Base-by-base conservation (phyloP, 257 asterid species). In the Cordia subcordata region DNA sequence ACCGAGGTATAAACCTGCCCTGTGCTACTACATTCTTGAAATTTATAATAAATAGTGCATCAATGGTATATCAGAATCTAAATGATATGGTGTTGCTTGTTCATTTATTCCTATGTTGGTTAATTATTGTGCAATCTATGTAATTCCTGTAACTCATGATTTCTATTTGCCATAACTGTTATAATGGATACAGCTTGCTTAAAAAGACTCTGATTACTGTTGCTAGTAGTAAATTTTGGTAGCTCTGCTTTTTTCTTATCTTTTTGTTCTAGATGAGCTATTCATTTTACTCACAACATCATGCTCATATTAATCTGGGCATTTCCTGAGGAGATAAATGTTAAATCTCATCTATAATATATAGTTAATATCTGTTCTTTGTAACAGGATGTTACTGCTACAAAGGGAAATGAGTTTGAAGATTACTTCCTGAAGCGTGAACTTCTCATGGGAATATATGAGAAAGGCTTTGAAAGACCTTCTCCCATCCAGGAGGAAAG, bases 401-500 rank as follows among this genome's bases (percentile, higher is more conserved):
- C 95, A 23, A 87, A 84, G 66, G 95, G 95, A 75, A 84, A 87
- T 73, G 94, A 87, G 68, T 87, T 87, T 49, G 96, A 87, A 73
- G 94, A 87, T 67, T 87, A 87, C 82, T 84, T 84, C 66, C 64
- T 87, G 85, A 84, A 84, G 72, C 94, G 94, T 17, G 96, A 87
- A 72, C 77, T 87, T 57, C 84, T 84, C 37, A 87, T 87, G 96
- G 96, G 94, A 54, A 87, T 87, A 72, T 87, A 82, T 71, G 94
- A 87, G 77, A 87, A 87, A 67, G 94, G 94, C 33, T 87, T 87
- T 52, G 96, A 87, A 59, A 78, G 82, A 71, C 96, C 94, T 14
- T 84, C 88, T 14, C 96, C 96, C 19, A 80, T 87, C 60, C 96
- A 87, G 74, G 96, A 87, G 72, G 96, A 87, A 75, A 84, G 94